These are phyloP conservation scores for Setomelanomma holmii DNA, from an alignment of 2,329 filamentous ascomycete species.

Conservation along the genomic window DNA sequence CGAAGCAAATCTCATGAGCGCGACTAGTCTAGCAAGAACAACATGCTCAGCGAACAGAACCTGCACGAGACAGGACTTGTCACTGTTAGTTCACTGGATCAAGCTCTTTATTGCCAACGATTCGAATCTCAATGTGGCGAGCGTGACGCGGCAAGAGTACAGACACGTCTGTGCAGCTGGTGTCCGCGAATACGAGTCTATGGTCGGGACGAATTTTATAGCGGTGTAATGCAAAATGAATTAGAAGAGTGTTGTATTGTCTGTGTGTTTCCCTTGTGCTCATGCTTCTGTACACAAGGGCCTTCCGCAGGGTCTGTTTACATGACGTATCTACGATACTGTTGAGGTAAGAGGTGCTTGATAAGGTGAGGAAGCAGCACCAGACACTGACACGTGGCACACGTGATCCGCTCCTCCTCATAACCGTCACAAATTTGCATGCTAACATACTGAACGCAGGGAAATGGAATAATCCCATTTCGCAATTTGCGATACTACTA, in stretches of 20 bases:
- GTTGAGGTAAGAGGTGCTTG: too few species aligned
- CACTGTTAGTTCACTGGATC: constrained; percentile 12
- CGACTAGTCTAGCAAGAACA: background rate
- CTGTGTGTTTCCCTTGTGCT: too few species aligned
- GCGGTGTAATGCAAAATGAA: too few species aligned
- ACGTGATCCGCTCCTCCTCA: too few species aligned
- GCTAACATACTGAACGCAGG: background rate
- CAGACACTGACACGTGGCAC: background rate
- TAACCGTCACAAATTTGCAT: background rate
- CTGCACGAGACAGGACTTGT: constrained; percentile 2
- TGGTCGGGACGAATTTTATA: constrained; percentile 20
- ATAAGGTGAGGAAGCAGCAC: too few species aligned
- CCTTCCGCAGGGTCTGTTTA: too few species aligned
- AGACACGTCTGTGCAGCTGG: constrained; percentile 7
- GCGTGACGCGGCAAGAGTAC: constrained; percentile 3
- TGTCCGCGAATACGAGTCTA: constrained; percentile 18
- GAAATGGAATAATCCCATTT: constrained; percentile 17
- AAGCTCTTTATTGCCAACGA: constrained; percentile 21
- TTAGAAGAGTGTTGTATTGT: too few species aligned
- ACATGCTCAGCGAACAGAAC: constrained; percentile 7
- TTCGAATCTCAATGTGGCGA: constrained; percentile 2
- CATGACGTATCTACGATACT: too few species aligned
- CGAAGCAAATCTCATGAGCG: background rate
- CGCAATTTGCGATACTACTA: constrained; percentile 21
- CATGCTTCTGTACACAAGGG: too few species aligned